phyloP scores from a whole-genome alignment of 345 rosid genomes.

The Erodium maritimum region DNA sequence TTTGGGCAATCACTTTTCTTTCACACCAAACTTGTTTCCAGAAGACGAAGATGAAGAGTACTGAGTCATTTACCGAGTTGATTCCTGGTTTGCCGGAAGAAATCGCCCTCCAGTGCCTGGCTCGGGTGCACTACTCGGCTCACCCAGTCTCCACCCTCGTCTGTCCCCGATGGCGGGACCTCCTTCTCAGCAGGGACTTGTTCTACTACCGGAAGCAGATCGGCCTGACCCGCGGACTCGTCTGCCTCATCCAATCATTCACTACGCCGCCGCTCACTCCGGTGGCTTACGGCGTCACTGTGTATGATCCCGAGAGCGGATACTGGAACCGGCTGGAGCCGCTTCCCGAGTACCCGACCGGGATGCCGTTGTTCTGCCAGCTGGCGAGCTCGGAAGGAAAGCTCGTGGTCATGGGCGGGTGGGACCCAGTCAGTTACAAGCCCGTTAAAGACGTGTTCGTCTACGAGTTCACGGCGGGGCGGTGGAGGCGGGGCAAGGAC shows the following conservation, averaged over 20 bases:
- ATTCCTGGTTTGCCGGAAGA: constrained; percentile 37
- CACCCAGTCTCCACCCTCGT: constrained; percentile 26
- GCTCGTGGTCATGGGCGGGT: constrained; percentile 35
- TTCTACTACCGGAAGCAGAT: constrained; percentile 20
- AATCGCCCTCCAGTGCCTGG: constrained; percentile 30
- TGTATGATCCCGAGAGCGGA: constrained; percentile 22
- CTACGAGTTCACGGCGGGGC: constrained; percentile 31
- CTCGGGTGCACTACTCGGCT: constrained; percentile 25
- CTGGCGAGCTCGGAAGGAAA: constrained; percentile 29
- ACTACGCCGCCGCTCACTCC: constrained; percentile 9
- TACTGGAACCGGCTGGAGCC: constrained; percentile 28
- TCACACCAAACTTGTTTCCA: too few species aligned
- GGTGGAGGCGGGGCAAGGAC: constrained; percentile 25
- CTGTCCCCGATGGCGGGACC: constrained; percentile 27
- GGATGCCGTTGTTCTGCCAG: constrained; percentile 37
- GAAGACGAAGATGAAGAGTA: too few species aligned
- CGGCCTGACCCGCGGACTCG: constrained; percentile 19
- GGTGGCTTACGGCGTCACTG: constrained; percentile 18
- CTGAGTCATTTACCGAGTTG: constrained; percentile 9
- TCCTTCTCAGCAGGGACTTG: constrained; percentile 21
- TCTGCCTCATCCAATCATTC: constrained; percentile 31
- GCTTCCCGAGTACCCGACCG: constrained; percentile 24
- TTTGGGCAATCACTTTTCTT: too few species aligned
- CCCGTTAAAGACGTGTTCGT: constrained; percentile 28
- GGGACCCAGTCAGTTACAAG: constrained; percentile 37